These are phyloP conservation scores for Furcasterigmium sp. DNA, from an alignment of 2,329 filamentous ascomycete species.

Conservation along the genomic window DNA sequence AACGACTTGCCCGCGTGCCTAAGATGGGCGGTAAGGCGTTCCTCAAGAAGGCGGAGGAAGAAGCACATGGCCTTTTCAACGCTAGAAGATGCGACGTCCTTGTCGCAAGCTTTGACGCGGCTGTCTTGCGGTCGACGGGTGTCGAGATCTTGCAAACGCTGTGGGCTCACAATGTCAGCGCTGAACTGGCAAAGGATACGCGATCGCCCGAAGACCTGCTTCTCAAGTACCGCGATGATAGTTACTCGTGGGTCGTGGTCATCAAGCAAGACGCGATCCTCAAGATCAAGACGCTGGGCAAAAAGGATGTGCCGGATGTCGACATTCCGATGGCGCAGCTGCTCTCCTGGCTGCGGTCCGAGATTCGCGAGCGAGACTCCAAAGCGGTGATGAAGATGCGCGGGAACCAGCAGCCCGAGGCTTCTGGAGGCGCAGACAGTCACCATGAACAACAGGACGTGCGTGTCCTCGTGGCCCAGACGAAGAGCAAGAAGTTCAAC, in stretches of 20 bases:
- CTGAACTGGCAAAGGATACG: slow-evolving; percentile 79
- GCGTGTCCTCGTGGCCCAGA: slow-evolving; percentile 75
- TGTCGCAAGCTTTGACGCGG: slow-evolving; percentile 79
- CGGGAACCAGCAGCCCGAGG: slow-evolving; percentile 24
- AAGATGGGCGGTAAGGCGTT: slow-evolving; percentile 52
- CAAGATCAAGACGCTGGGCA: slow-evolving; percentile 73
- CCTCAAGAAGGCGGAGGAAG: slow-evolving; percentile 65
- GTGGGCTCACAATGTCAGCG: slow-evolving; percentile 80
- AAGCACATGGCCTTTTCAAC: slow-evolving; percentile 54
- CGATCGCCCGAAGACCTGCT: slow-evolving; percentile 75
- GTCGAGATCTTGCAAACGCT: slow-evolving; percentile 73
- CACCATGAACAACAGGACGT: slow-evolving; percentile 66
- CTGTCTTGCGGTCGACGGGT: slow-evolving; percentile 68
- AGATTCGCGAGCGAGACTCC: slow-evolving; percentile 74
- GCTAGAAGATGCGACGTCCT: slow-evolving; percentile 76
- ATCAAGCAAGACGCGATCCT: slow-evolving; percentile 73
- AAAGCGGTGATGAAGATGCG: slow-evolving; percentile 45
- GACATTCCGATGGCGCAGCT: slow-evolving; percentile 73
- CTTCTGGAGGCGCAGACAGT: slow-evolving; percentile 17
- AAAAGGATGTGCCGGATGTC: slow-evolving; percentile 68
- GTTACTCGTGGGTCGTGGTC: slow-evolving; percentile 82
- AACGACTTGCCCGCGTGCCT: slow-evolving; percentile 66
- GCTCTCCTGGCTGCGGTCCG: slow-evolving; percentile 71
- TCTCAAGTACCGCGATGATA: slow-evolving; percentile 69
- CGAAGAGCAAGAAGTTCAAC: slow-evolving; percentile 87